phyloP scores from a whole-genome alignment of 306 rosid genomes.

The Acacia crassicarpa region DNA sequence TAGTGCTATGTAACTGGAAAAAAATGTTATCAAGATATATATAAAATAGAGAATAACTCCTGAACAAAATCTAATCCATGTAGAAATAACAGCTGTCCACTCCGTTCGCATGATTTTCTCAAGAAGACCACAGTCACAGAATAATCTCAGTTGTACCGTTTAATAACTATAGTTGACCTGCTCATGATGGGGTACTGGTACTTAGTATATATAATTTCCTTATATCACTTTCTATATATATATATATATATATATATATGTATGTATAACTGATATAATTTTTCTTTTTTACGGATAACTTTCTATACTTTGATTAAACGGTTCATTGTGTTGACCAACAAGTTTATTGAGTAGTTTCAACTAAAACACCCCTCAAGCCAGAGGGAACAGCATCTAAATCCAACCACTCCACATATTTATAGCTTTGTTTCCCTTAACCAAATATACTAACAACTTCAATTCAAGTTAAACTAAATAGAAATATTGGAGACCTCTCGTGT shows the following conservation, averaged over 20 bases:
- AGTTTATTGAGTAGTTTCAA: conserved; percentile 36
- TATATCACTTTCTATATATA: background rate
- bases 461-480: background rate
- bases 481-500: background rate
- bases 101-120: background rate
- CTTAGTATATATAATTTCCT: background rate
- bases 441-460: conserved; percentile 53
- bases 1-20: background rate
- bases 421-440: background rate
- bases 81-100: background rate
- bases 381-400: conserved; percentile 1
- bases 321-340: background rate
- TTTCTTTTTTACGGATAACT: background rate
- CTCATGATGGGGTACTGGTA: background rate
- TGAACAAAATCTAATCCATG: background rate
- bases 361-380: conserved; percentile 40
- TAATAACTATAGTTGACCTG: background rate
- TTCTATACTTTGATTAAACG: background rate
- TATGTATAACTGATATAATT: too few relatives aligned
- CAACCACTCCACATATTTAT: conserved; percentile 61
- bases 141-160: background rate
- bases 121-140: background rate
- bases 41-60: background rate
- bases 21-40: background rate
- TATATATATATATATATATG: too few relatives aligned